phyloP scores from a whole-genome alignment of 169 alveolate genomes.

The Eimeria maxima region DNA sequence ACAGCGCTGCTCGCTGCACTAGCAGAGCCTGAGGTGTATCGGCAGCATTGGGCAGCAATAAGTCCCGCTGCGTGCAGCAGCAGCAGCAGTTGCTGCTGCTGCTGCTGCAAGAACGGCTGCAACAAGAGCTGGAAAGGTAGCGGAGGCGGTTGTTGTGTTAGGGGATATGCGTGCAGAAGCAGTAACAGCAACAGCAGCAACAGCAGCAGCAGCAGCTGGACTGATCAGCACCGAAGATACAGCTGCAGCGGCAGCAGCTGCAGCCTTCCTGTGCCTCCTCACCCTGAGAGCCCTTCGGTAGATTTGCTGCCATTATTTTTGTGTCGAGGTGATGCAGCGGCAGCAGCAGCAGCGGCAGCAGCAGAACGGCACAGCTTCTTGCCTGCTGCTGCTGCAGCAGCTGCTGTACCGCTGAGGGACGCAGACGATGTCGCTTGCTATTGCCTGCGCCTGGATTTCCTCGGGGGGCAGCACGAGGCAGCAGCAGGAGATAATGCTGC shows the following conservation, averaged over 20 bases:
- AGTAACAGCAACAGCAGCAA: neutral
- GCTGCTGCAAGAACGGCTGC: neutral
- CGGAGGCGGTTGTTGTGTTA: neutral
- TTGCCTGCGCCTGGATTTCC: conserved; percentile 25
- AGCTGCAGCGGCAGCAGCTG: conserved; percentile 79
- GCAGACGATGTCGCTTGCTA: conserved; percentile 67
- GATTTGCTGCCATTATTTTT: conserved; percentile 55
- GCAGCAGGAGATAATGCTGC: neutral
- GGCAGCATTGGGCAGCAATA: conserved; percentile 45
- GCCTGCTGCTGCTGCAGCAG: conserved; percentile 66
- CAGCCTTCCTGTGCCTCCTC: conserved; percentile 56
- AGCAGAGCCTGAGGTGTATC: conserved; percentile 61
- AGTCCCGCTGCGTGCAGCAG: neutral
- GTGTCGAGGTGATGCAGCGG: neutral
- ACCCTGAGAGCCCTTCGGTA: conserved; percentile 34
- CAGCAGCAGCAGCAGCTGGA: conserved; percentile 12
- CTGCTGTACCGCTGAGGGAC: conserved; percentile 32
- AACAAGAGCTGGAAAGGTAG: neutral
- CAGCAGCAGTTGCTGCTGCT: conserved; percentile 59
- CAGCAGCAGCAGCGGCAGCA: conserved; percentile 60
- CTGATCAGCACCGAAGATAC: conserved; percentile 23
- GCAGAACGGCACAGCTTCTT: conserved; percentile 52
- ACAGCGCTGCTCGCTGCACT: conserved; percentile 53
- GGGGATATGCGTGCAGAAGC: too few species aligned
- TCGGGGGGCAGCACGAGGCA: conserved; percentile 6